Evolutionary conservation across 2,329 filamentous ascomycete genomes (phyloP), one percentile per base, ranked within the genome.

Genomic region (Penicillium sp.): DNA sequence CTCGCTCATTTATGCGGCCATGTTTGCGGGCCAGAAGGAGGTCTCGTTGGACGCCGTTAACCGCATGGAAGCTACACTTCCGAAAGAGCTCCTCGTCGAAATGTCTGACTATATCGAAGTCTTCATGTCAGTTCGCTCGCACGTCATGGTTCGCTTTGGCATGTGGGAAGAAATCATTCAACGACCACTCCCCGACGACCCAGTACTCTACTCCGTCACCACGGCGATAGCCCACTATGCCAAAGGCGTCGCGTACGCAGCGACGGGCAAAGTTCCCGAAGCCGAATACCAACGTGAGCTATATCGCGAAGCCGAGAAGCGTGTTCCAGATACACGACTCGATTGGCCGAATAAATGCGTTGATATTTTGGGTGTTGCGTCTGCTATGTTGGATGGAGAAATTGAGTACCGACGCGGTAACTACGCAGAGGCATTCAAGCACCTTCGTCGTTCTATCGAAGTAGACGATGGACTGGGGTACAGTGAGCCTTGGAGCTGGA

Each of bases 71-170:
- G 71, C 70, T 0, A 83, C 83, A 0, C 72, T 91, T 3, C 81
- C 88, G 0, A 83, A 87, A 46, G 79, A 80, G 0, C 69, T 91
- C 3, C 75, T 92, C 0, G 87, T 87, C 0, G 86, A 87, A 0
- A 91, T 92, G 88, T 87, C 88, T 1, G 87, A 91, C 68, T 91
- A 87, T 84, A 75, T 91, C 1, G 89, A 92, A 68, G 81, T 82
- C 1, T 91, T 90, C 58, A 70, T 88, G 3, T 80, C 82, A 1
- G 84, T 90, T 67, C 80, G 84, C 3, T 75, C 87, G 2, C 89
- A 93, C 66, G 84, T 86, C 1, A 75, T 89, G 13, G 78, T 93
- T 37, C 83, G 89, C 0, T 93, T 92, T 59, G 89, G 89, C 0
- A 75, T 74, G 13, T 92, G 89, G 89, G 63, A 83, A 0, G 85